Evolutionary conservation across 441 rosid species (phyloP).

Genomic region (Raphanus hybrid): DNA sequence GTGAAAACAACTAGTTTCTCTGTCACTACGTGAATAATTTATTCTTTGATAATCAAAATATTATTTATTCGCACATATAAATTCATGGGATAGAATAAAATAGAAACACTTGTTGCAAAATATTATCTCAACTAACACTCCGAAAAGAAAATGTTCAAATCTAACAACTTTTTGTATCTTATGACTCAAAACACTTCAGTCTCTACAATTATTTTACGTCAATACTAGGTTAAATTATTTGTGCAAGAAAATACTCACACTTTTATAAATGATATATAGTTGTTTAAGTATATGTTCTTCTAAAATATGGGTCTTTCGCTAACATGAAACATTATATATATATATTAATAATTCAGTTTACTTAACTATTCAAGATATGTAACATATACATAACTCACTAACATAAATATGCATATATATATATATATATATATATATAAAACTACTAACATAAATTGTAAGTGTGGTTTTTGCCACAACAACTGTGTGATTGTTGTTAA

Average conservation of each 20-base stretch:
- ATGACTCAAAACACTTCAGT: background rate
- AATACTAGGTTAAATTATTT: background rate
- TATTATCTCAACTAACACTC: constrained; percentile 12
- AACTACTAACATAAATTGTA: too few species aligned
- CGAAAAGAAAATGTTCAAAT: background rate
- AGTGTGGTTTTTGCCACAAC: background rate
- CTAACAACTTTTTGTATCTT: background rate
- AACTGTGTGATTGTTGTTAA: background rate
- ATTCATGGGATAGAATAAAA: background rate
- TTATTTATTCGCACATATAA: constrained; percentile 18
- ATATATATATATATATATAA: background rate
- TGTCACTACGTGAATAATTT: constrained; percentile 32
- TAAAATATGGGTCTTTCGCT: constrained; percentile 9
- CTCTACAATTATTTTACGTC: constrained; percentile 28
- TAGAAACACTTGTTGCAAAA: background rate
- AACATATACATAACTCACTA: background rate
- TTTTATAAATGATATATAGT: background rate
- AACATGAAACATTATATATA: background rate
- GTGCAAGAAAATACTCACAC: background rate
- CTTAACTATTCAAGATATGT: background rate
- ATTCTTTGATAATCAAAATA: constrained; percentile 6
- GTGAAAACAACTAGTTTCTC: constrained; percentile 29
- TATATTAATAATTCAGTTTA: background rate
- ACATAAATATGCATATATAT: background rate
- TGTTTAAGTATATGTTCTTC: background rate